These are phyloP conservation scores for Ceratocystis ficicola DNA, from an alignment of 2,329 filamentous ascomycete genomes.

Conservation along the genomic window DNA sequence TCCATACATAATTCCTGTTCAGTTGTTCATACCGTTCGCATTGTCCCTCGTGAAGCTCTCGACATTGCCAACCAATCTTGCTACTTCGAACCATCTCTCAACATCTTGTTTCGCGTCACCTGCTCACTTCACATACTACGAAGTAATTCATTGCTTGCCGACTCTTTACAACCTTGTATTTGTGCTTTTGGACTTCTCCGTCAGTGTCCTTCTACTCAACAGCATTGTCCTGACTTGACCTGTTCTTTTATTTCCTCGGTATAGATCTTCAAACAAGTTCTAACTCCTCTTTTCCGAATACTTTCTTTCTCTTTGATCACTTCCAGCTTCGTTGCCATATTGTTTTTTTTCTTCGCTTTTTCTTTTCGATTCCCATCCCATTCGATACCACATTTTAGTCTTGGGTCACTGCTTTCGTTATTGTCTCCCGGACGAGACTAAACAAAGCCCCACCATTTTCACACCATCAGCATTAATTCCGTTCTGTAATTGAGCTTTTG, in stretches of 20 bases:
- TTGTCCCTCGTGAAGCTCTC: constrained; percentile 3
- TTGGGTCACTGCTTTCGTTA: constrained; percentile 5
- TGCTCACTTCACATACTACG: constrained; percentile 11
- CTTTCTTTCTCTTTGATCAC: constrained; percentile 8
- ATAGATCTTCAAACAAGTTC: constrained; percentile 10
- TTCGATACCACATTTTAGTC: constrained; percentile 13
- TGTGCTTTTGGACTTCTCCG: constrained; percentile 10
- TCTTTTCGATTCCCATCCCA: constrained; percentile 2
- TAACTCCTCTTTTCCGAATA: constrained; percentile 12
- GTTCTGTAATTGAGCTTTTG: constrained; percentile 11
- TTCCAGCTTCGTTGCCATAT: constrained; percentile 1
- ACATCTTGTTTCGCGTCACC: constrained; percentile 18
- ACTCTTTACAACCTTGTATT: constrained; percentile 9
- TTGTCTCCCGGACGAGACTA: constrained; percentile 21
- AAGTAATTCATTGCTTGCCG: constrained; percentile 1
- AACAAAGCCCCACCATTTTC: neutral
- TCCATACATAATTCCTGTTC: constrained; percentile 21
- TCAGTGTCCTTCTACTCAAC: neutral
- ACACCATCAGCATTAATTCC: neutral
- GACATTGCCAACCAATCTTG: constrained; percentile 7
- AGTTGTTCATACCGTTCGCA: constrained; percentile 14
- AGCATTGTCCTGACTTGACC: neutral
- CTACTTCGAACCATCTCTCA: constrained; percentile 1
- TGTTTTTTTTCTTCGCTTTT: neutral
- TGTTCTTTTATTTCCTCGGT: constrained; percentile 12